These are phyloP conservation scores for Melampsora larici-populina DNA, from an alignment of 1,284 basidiomycete genomes.

Conservation along the genomic window DNA sequence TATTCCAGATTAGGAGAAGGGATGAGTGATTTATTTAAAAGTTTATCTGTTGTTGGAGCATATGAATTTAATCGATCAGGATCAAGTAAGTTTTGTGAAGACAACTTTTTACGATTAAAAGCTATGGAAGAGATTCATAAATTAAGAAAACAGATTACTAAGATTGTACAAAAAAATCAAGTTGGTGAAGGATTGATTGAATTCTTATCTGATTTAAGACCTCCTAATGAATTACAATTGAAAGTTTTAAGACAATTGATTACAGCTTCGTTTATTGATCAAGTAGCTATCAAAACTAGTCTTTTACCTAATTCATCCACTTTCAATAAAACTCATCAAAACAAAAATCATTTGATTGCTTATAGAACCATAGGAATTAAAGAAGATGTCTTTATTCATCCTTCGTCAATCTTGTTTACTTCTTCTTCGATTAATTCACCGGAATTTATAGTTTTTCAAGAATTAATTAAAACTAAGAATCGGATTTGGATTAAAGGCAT, in stretches of 20 bases:
- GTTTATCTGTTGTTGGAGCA: slow-evolving; percentile 87
- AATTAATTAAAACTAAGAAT: slow-evolving; percentile 67
- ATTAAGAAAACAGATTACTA: slow-evolving; percentile 81
- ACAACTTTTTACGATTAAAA: slow-evolving; percentile 71
- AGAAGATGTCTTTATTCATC: slow-evolving; percentile 90
- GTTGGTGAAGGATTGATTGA: slow-evolving; percentile 54
- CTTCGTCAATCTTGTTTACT: slow-evolving; percentile 73
- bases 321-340: slow-evolving; percentile 65
- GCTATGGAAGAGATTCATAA: slow-evolving; percentile 99
- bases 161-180: slow-evolving; percentile 72
- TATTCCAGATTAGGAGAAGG: slow-evolving; percentile 77
- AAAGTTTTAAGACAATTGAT: slow-evolving; percentile 87
- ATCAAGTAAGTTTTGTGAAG: slow-evolving; percentile 69
- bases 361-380: slow-evolving; percentile 77
- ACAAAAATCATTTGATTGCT: slow-evolving; percentile 72
- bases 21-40: slow-evolving; percentile 82
- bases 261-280: slow-evolving; percentile 88
- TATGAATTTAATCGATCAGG: slow-evolving; percentile 71
- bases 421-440: slow-evolving; percentile 62
- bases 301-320: slow-evolving; percentile 59
- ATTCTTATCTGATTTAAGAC: slow-evolving; percentile 45
- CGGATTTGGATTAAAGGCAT: slow-evolving; percentile 81
- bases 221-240: slow-evolving; percentile 60
- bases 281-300: slow-evolving; percentile 89
- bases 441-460: slow-evolving; percentile 80